Evolutionary conservation across 2,329 filamentous ascomycete genomes (phyloP).

Genomic region (Colletotrichum euphorbiae): DNA sequence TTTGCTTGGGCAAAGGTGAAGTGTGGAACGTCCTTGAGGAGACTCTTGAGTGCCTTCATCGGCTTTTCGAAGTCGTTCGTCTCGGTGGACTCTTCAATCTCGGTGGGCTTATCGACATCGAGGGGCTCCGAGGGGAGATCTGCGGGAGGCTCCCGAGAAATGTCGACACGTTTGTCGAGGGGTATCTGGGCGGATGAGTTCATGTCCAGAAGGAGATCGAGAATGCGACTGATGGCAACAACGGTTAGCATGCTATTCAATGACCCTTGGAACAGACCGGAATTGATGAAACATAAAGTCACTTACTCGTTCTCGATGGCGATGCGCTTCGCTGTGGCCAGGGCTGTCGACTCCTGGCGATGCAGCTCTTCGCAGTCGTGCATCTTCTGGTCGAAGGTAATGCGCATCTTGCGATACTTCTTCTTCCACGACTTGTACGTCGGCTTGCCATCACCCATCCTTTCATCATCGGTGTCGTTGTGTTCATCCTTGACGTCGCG

Average conservation of each 20-base stretch:
- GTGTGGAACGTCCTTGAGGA: slow-evolving; percentile 66
- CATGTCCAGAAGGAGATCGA: slow-evolving; percentile 89
- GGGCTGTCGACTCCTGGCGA: slow-evolving; percentile 82
- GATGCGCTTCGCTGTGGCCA: slow-evolving; percentile 83
- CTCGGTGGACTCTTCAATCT: slow-evolving; percentile 21
- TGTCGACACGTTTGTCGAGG: slow-evolving; percentile 78
- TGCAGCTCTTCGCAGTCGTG: slow-evolving; percentile 85
- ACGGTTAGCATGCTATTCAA: slow-evolving; percentile 1
- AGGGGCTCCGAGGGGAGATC: slow-evolving; percentile 51
- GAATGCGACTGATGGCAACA: slow-evolving; percentile 73
- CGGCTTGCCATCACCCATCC: slow-evolving; percentile 58
- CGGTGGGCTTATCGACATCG: slow-evolving; percentile 45
- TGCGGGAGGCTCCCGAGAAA: slow-evolving; percentile 63
- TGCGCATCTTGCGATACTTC: slow-evolving; percentile 94
- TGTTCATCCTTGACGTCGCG: slow-evolving; percentile 58
- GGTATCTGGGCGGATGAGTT: slow-evolving; percentile 87
- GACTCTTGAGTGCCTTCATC: slow-evolving; percentile 61
- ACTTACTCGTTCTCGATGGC: slow-evolving; percentile 93
- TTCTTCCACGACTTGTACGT: slow-evolving; percentile 82
- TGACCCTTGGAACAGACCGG: not conserved
- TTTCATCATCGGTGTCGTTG: slow-evolving; percentile 48
- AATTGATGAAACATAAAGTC: slow-evolving; percentile 38
- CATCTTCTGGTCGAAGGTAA: slow-evolving; percentile 81
- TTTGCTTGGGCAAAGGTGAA: slow-evolving; percentile 64
- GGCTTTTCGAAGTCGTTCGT: slow-evolving; percentile 57